phyloP scores from a whole-genome alignment of 495 filamentous ascomycete genomes.

The Aspergillus avenaceus region DNA sequence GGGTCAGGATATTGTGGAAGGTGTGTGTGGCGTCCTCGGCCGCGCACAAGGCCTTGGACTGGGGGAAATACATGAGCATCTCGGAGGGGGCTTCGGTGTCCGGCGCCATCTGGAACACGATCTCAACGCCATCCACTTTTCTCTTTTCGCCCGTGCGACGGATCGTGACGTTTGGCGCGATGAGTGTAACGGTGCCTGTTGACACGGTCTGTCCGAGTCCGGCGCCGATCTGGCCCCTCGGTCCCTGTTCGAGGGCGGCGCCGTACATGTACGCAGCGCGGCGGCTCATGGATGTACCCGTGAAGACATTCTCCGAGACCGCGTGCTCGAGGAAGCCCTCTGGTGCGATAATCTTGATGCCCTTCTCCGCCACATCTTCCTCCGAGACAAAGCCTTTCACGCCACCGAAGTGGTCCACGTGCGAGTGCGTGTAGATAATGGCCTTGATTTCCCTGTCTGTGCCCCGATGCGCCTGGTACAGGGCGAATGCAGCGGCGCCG shows the following conservation, averaged over 20 bases:
- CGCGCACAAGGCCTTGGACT: conserved; percentile 15
- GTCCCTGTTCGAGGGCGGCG: conserved; percentile 5
- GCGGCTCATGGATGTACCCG: conserved; percentile 19
- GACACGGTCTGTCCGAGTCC: conserved; percentile 17
- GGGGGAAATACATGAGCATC: conserved; percentile 24
- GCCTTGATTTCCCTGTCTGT: conserved; percentile 15
- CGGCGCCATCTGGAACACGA: conserved; percentile 23
- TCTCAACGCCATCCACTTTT: conserved; percentile 16
- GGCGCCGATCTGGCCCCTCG: conserved; percentile 16
- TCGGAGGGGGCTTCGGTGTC: conserved; percentile 22
- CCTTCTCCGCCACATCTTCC: no score
- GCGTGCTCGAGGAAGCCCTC: conserved; percentile 23
- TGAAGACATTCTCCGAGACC: conserved; percentile 18
- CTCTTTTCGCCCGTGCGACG: conserved; percentile 10
- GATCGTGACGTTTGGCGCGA: conserved; percentile 18
- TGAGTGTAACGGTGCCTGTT: conserved; percentile 8
- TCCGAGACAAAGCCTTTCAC: conserved; percentile 15
- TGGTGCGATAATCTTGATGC: conserved; percentile 20
- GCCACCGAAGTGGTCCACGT: conserved; percentile 25
- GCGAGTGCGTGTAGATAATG: conserved; percentile 25
- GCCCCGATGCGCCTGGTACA: conserved; percentile 17
- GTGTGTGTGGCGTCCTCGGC: conserved; percentile 22
- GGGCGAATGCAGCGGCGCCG: conserved; percentile 10
- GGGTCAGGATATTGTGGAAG: conserved; percentile 23
- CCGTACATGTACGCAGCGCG: conserved; percentile 26